Evolutionary conservation across 306 rosid species (phyloP).

Genomic region (Parietaria judaica): DNA sequence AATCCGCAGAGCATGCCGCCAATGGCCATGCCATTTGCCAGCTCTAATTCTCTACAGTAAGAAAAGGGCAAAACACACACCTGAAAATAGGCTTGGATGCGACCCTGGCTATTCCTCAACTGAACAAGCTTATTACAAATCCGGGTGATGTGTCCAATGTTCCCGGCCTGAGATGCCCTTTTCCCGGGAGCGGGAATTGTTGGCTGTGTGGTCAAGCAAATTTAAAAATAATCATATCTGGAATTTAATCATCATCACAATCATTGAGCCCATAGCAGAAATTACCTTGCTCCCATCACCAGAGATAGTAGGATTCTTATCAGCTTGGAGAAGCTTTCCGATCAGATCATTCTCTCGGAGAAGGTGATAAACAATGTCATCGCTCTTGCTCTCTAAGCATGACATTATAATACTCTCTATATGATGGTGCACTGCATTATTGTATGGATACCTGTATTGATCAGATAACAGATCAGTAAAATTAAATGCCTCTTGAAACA

Average conservation of each 20-base stretch:
- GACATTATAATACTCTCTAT: slow-evolving; percentile 76
- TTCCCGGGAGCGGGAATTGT: slow-evolving; percentile 59
- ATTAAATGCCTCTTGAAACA: slow-evolving; percentile 1
- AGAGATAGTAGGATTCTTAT: slow-evolving; percentile 55
- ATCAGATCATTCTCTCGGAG: slow-evolving; percentile 76
- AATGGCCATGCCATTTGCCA: too few relatives aligned
- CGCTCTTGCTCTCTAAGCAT: slow-evolving; percentile 80
- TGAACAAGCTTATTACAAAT: slow-evolving; percentile 73
- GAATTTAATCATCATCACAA: slow-evolving; percentile 2
- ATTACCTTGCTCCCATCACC: slow-evolving; percentile 53
- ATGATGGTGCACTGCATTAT: slow-evolving; percentile 84
- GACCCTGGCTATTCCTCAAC: slow-evolving; percentile 52
- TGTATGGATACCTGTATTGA: slow-evolving; percentile 82
- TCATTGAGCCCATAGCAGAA: neutral
- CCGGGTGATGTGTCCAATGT: slow-evolving; percentile 80
- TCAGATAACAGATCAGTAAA: slow-evolving; percentile 9
- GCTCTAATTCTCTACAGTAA: too few relatives aligned
- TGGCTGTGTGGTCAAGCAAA: slow-evolving; percentile 53
- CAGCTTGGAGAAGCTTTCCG: slow-evolving; percentile 65
- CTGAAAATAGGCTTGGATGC: slow-evolving; percentile 64
- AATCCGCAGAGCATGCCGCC: too few relatives aligned
- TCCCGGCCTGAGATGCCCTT: slow-evolving; percentile 66
- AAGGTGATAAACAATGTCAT: slow-evolving; percentile 60
- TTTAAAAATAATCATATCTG: slow-evolving; percentile 10
- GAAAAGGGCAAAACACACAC: slow-evolving; percentile 29